Evolutionary conservation across 805 yeast genomes (phyloP).

Genomic region (Kodamaea hsintzibuensis): DNA sequence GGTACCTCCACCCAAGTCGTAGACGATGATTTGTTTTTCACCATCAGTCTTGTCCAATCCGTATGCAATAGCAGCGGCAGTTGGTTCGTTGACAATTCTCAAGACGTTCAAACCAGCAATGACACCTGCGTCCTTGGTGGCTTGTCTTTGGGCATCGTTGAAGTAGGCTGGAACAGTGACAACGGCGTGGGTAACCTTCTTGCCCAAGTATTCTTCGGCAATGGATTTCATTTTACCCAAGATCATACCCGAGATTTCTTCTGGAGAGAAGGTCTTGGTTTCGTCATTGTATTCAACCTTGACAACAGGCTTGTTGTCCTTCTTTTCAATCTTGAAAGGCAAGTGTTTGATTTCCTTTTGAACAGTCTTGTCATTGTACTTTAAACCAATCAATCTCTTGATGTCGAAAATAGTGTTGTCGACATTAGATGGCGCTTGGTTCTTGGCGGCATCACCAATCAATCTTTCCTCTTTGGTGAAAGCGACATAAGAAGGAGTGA

Average conservation of each 20-base stretch:
- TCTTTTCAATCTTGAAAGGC: constrained; percentile 80
- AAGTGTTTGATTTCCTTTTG: constrained; percentile 87
- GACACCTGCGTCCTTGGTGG: constrained; percentile 90
- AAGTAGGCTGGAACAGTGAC: constrained; percentile 93
- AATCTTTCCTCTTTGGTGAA: constrained; percentile 91
- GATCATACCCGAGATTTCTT: constrained; percentile 93
- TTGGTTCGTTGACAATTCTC: constrained; percentile 88
- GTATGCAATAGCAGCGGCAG: constrained; percentile 35
- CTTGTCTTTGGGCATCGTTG: constrained; percentile 93
- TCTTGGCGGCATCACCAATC: constrained; percentile 96
- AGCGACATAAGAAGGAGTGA: constrained; percentile 94
- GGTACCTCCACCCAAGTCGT: constrained; percentile 54
- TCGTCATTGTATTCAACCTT: constrained; percentile 84
- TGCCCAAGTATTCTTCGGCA: constrained; percentile 76
- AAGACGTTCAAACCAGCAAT: constrained; percentile 87
- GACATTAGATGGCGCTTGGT: constrained; percentile 95
- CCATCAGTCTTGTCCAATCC: constrained; percentile 33
- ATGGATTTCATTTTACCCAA: constrained; percentile 83
- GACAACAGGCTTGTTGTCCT: constrained; percentile 76
- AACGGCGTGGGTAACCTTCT: constrained; percentile 79
- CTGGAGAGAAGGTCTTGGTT: constrained; percentile 85
- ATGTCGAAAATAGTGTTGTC: constrained; percentile 87
- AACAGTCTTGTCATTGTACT: constrained; percentile 71
- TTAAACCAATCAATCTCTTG: constrained; percentile 93
- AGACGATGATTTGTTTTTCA: constrained; percentile 48